Percentiles rank a stretch among this genome's conserved stretches.
phyloP scores from a whole-genome alignment of 75 land plant species.

The Isoetes taiwanensis region DNA sequence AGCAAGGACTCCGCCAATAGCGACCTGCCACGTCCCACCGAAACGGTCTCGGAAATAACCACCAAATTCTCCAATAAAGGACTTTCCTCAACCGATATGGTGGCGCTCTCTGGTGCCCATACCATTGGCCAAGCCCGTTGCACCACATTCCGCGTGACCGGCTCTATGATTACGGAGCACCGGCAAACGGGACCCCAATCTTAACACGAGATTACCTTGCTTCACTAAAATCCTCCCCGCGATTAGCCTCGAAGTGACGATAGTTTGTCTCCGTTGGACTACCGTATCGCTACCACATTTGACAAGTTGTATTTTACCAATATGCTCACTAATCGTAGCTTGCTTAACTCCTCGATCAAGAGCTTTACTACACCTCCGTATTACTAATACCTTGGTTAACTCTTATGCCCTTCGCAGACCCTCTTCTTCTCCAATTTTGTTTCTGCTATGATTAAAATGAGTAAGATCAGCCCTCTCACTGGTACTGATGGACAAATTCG shows the following conservation, averaged over 20 bases:
- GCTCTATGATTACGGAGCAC: constrained; percentile 28
- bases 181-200: constrained; percentile 1
- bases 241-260: neutral
- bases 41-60: constrained; percentile 9
- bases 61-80: constrained; percentile 16
- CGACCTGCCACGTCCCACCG: constrained; percentile 22
- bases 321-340: constrained; percentile 26
- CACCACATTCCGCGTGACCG: constrained; percentile 15
- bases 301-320: constrained; percentile 33
- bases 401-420: constrained; percentile 14
- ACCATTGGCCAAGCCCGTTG: constrained; percentile 38
- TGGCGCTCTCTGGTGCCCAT: constrained; percentile 40
- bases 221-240: neutral
- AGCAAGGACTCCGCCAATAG: constrained; percentile 19
- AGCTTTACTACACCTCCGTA: constrained; percentile 19
- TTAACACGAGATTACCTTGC: constrained; percentile 4
- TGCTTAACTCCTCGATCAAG: constrained; percentile 52
- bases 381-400: constrained; percentile 27
- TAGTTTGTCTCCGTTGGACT: neutral
- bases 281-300: neutral
- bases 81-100: constrained; percentile 20
- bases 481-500: constrained; percentile 1
- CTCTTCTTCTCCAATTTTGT: constrained; percentile 3
- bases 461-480: constrained; percentile 8
- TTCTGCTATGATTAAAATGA: constrained; percentile 9